Conservation (phyloP, 345 rosid species). For the Durio zibethinus region DNA sequence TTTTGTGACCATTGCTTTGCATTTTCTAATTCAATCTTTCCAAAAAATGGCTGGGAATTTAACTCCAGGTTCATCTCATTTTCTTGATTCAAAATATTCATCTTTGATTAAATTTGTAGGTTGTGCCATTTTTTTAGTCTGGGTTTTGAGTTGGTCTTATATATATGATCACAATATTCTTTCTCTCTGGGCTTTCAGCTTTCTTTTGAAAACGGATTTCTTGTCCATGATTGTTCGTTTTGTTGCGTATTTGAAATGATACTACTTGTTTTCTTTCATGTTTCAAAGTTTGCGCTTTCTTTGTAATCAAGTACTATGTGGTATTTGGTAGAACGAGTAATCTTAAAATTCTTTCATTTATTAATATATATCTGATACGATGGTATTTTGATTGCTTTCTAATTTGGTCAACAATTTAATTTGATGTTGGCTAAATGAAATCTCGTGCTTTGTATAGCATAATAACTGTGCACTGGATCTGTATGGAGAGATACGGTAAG, state of each 20-base stretch:
- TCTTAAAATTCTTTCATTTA: background rate
- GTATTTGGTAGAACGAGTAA: background rate
- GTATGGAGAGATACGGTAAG: background rate
- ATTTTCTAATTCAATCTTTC: constrained; percentile 16
- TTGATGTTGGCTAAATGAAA: too few species aligned
- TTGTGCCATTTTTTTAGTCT: constrained; percentile 5
- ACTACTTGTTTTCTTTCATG: constrained; percentile 23
- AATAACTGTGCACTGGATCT: constrained; percentile 14
- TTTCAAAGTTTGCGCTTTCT: too few species aligned
- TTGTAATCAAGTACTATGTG: too few species aligned
- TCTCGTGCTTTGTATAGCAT: background rate
- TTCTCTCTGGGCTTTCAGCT: background rate
- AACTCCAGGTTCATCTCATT: constrained; percentile 34
- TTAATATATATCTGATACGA: too few species aligned
- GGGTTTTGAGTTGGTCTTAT: constrained; percentile 18
- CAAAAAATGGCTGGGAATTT: constrained; percentile 40
- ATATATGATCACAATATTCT: constrained; percentile 8
- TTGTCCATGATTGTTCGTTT: background rate
- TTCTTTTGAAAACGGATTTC: background rate
- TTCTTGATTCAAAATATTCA: constrained; percentile 19
- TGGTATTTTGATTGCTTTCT: background rate
- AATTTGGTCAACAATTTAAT: background rate
- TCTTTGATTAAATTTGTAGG: background rate
- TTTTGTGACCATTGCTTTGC: constrained; percentile 19
- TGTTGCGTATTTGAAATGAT: background rate